These are phyloP conservation scores for Didymosphaeria variabile DNA, from an alignment of 2,329 filamentous ascomycete genomes.

Conservation along the genomic window DNA sequence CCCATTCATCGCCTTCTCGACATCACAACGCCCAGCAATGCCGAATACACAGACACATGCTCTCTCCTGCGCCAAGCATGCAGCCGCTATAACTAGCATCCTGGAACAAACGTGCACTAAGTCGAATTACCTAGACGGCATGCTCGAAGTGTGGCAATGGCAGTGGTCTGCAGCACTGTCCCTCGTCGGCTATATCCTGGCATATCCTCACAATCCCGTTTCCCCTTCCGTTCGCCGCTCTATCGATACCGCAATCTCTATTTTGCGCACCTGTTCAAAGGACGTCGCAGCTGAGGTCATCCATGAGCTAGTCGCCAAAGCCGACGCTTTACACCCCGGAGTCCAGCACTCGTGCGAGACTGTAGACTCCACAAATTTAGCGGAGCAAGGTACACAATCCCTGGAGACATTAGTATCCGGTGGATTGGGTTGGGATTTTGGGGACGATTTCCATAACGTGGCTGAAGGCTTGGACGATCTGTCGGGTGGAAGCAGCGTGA, in stretches of 20 bases:
- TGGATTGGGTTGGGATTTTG: background rate
- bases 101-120: constrained; percentile 28
- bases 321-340: background rate
- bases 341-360: background rate
- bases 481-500: background rate
- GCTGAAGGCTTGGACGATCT: background rate
- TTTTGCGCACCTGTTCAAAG: background rate
- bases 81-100: constrained; percentile 29
- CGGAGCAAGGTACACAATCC: background rate
- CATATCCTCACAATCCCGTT: constrained; percentile 46
- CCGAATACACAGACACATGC: constrained; percentile 23
- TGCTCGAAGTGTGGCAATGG: constrained; percentile 54
- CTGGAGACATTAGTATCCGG: background rate
- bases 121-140: constrained; percentile 37
- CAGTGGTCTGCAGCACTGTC: constrained; percentile 56
- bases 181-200: constrained; percentile 54
- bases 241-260: background rate
- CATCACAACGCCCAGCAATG: background rate
- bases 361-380: background rate
- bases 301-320: background rate
- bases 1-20: constrained; percentile 33
- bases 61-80: constrained; percentile 29
- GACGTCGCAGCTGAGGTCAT: constrained; percentile 4
- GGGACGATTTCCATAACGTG: background rate
- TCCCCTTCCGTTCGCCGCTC: constrained; percentile 12